Evolutionary conservation across 345 rosid species (phyloP).

Genomic region (Psidium friedrichsthalianum): DNA sequence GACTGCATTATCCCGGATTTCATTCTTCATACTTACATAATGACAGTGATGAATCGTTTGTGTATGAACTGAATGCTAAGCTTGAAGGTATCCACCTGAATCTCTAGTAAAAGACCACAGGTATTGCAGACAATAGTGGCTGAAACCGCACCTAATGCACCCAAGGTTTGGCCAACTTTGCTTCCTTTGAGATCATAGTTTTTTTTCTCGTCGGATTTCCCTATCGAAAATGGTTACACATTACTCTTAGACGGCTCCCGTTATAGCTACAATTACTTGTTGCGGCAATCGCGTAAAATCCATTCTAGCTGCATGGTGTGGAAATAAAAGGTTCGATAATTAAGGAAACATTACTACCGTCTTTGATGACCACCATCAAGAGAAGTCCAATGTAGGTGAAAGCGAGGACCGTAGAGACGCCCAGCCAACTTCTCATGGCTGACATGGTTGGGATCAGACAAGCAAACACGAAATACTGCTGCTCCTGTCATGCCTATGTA

Average conservation of each 20-base stretch:
- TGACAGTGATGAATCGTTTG: neutral
- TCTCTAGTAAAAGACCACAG: constrained; percentile 20
- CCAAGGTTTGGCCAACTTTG: constrained; percentile 2
- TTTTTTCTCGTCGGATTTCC: neutral
- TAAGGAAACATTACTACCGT: constrained; percentile 1
- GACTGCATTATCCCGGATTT: constrained; percentile 2
- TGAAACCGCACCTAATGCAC: constrained; percentile 14
- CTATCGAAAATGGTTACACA: neutral
- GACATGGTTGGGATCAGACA: constrained; percentile 17
- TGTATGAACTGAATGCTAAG: neutral
- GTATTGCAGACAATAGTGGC: constrained; percentile 11
- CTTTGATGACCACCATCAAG: constrained; percentile 5
- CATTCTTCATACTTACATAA: neutral
- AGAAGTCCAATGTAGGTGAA: constrained; percentile 4
- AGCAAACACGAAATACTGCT: constrained; percentile 11
- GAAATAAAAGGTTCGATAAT: neutral
- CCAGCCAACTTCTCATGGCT: constrained; percentile 20
- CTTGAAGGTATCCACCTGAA: constrained; percentile 4
- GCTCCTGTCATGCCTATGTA: constrained; percentile 15
- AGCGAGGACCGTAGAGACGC: constrained; percentile 8
- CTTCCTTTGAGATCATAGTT: constrained; percentile 13
- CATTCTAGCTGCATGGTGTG: neutral
- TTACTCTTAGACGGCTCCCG: neutral
- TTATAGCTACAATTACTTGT: neutral
- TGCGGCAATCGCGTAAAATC: neutral